A percentile compares a stretch with the other conserved stretches of the same genome.
phyloP scores from a whole-genome alignment of 208 protist genomes.

The Acanthamoeba sp. region DNA sequence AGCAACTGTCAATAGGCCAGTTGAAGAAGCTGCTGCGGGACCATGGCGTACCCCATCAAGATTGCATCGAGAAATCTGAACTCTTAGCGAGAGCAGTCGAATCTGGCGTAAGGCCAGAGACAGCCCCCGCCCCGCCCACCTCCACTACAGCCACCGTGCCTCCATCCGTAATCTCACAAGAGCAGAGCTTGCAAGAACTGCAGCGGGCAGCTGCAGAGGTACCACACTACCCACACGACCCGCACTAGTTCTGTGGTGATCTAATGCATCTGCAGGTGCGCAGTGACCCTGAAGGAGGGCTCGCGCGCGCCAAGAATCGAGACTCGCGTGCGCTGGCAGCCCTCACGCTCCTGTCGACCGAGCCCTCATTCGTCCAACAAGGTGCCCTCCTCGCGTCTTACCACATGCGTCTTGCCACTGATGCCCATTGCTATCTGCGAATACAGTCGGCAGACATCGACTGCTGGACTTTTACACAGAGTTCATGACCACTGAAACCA shows the following conservation, averaged over 20 bases:
- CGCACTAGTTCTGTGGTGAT: too few relatives aligned
- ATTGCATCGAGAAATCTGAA: slow-evolving; percentile 11
- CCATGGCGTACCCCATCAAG: neutral
- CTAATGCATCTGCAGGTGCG: neutral
- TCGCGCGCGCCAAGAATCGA: neutral
- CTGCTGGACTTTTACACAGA: slow-evolving; percentile 8
- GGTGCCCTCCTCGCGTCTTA: neutral
- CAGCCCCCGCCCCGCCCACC: neutral
- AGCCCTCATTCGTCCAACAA: neutral
- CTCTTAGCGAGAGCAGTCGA: neutral
- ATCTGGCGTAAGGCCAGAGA: neutral
- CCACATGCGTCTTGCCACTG: too few relatives aligned
- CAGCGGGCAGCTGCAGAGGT: neutral
- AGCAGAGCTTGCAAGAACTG: neutral
- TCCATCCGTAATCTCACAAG: neutral
- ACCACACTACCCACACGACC: neutral
- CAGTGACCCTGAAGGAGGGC: neutral
- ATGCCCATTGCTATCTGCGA: too few relatives aligned
- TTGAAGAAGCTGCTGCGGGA: neutral
- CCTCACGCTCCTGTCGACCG: neutral
- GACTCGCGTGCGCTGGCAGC: neutral
- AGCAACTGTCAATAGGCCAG: neutral
- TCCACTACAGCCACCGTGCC: neutral
- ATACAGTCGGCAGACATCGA: neutral
- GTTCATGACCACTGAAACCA: neutral